Base-by-base conservation (phyloP, 2,329 filamentous ascomycete genomes). In the Chrysoporthe cubensis region DNA sequence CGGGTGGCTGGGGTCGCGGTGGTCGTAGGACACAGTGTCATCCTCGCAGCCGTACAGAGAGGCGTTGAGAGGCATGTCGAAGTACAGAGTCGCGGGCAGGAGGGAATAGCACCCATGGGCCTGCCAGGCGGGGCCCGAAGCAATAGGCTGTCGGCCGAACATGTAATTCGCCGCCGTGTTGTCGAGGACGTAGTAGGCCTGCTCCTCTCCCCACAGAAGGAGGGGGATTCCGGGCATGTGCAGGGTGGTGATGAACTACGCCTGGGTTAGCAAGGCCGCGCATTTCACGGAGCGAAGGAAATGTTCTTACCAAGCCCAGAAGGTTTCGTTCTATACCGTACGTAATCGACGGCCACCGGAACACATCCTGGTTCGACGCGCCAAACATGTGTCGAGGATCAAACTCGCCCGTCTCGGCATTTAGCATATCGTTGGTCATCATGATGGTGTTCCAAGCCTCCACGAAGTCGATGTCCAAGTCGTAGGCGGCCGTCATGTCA, bases 301-400 rank as follows among this genome's bases (percentile, higher is more conserved):
- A 3, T 7, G 21, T 26, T 26, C 63, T 58, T 18, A 65, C 63
- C 34, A 70, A 32, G 34, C 81, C 88, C 3, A 90, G 75, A 3
- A 89, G 77, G 73, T 87, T 85, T 57, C 85, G 81, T 71, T 88
- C 81, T 0, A 85, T 83, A 4, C 88, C 88, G 65, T 86, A 82
- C 44, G 80, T 78, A 43, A 90, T 79, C 4, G 86, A 81, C 14
- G 87, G 88, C 88, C 88, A 90, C 43, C 87, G 81, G 72, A 90
- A 87, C 4, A 90, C 86, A 74, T 90, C 88, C 77, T 90, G 88
- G 72, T 90, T 90, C 13, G 87, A 88, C 2, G 84, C 83, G 61
- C 88, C 88, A 72, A 84, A 90, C 82, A 90, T 85, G 74, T 90
- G 88, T 2, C 88, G 82, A 3, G 88, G 88, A 71, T 90, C 88